These are phyloP conservation scores for Simmondsia chinensis DNA, from an alignment of 148 eudicot species.

Conservation along the genomic window DNA sequence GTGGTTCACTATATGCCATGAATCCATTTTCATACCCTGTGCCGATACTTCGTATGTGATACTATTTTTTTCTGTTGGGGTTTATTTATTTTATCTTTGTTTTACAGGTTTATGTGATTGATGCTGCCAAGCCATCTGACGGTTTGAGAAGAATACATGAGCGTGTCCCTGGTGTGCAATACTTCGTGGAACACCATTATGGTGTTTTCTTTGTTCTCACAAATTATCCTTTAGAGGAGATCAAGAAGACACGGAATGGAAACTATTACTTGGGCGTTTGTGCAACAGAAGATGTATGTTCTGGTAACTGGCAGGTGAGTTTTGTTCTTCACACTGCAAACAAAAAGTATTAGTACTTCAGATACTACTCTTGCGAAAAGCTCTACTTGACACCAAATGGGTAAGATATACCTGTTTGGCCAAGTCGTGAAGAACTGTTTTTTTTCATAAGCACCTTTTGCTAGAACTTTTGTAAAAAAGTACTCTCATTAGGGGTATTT, in stretches of 20 bases:
- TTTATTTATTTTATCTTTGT: neutral
- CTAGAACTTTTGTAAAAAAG: too few relatives aligned
- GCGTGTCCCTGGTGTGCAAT: conserved; percentile 73
- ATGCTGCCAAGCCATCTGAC: conserved; percentile 45
- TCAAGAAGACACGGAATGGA: conserved; percentile 33
- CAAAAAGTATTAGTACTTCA: too few relatives aligned
- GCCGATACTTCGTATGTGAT: conserved; percentile 19
- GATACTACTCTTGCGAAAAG: too few relatives aligned
- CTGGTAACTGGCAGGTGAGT: conserved; percentile 62
- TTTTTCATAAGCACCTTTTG: too few relatives aligned
- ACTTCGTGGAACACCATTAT: conserved; percentile 82
- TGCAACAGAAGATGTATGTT: conserved; percentile 40
- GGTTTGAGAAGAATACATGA: conserved; percentile 52
- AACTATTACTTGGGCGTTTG: conserved; percentile 53
- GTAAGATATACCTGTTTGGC: too few relatives aligned
- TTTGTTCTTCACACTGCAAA: neutral
- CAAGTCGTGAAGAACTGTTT: too few relatives aligned
- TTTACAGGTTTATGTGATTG: conserved; percentile 66
- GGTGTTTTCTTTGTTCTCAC: conserved; percentile 80
- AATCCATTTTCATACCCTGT: too few relatives aligned
- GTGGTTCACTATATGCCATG: too few relatives aligned
- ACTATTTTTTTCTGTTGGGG: conserved; percentile 5
- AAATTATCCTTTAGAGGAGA: conserved; percentile 35
- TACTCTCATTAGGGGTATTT: too few relatives aligned
- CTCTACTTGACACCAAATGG: too few relatives aligned